Evolutionary conservation across 2,329 filamentous ascomycete species (phyloP), one percentile per base, ranked within the genome.

Genomic region (Fusarium poae): DNA sequence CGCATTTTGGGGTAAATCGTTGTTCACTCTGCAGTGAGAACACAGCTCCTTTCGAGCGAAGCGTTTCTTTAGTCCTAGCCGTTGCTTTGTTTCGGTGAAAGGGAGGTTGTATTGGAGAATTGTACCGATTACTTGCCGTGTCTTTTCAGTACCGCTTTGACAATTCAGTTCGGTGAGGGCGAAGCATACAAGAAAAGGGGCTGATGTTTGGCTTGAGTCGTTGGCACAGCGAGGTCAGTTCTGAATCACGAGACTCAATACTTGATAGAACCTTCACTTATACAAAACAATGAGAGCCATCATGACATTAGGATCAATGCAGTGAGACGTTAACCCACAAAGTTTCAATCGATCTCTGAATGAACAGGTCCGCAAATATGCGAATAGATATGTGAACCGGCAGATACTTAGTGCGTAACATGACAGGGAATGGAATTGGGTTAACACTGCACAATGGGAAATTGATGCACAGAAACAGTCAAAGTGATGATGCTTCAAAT

Each of bases 41-140:
- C 18, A 29, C 18, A 64, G 60, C 62, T 75, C 74, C 74, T 61
- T 76, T 76, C 67, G 74, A 75, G 74, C 72, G 74, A 75, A 64
- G 44, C 21, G 23, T 43, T 43, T 18, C 57, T 61, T 18, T 29
- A 45, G 34, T 12, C 23, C 25, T 50, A 56, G 59, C 37, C 40
- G 56, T 74, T 73, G 70, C 57, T 68, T 44, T 44, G 50, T 54
- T 55, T 62, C 68, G 73, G 72, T 55, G 62, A 69, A 72, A 75
- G 65, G 74, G 73, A 74, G 68, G 57, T 72, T 68, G 70, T 65
- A 55, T 64, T 43, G 40, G 21, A 46, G 60, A 64, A 50, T 55
- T 63, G 69, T 39, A 39, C 29, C 25, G 27, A 37, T 49, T 50
- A 55, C 53, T 39, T 56, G 55, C 51, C 53, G 44, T 57, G 55